phyloP scores from a whole-genome alignment of 1,139 yeast species.

The Yamadazyma songkhlaensis region DNA sequence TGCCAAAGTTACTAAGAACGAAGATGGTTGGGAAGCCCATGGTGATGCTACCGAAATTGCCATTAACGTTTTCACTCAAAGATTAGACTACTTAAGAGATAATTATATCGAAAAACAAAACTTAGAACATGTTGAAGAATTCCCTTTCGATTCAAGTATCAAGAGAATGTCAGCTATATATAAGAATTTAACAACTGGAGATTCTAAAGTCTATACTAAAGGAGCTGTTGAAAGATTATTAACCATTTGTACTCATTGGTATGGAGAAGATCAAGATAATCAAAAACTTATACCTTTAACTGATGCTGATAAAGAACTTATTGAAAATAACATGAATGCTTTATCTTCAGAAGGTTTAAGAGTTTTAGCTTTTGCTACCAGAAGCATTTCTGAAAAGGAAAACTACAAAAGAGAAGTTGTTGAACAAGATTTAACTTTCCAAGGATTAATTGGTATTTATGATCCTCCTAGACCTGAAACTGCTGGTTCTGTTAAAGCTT shows the following conservation, averaged over 20 bases:
- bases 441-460: conserved; percentile 50
- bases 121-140: conserved; percentile 25
- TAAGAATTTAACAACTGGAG: conserved; percentile 16
- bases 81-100: conserved; percentile 24
- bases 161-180: conserved; percentile 50
- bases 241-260: conserved; percentile 33
- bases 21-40: conserved; percentile 32
- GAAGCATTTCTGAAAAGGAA: conserved; percentile 9
- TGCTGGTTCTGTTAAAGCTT: conserved; percentile 37
- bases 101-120: conserved; percentile 10
- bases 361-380: conserved; percentile 44
- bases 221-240: conserved; percentile 55
- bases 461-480: conserved; percentile 59
- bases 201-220: conserved; percentile 35
- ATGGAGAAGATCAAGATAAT: conserved; percentile 23
- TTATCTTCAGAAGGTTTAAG: conserved; percentile 43
- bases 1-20: conserved; percentile 27
- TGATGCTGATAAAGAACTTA: conserved; percentile 20
- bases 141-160: conserved; percentile 35
- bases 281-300: conserved; percentile 15
- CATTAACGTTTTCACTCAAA: conserved; percentile 31
- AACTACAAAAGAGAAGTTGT: conserved; percentile 20
- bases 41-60: conserved; percentile 40
- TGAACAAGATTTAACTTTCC: conserved; percentile 37
- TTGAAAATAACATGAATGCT: conserved; percentile 32